A percentile compares a stretch with the other conserved stretches of the same genome.
Evolutionary conservation across 495 filamentous ascomycete species (phyloP).

Genomic region (Glonium stellatum): DNA sequence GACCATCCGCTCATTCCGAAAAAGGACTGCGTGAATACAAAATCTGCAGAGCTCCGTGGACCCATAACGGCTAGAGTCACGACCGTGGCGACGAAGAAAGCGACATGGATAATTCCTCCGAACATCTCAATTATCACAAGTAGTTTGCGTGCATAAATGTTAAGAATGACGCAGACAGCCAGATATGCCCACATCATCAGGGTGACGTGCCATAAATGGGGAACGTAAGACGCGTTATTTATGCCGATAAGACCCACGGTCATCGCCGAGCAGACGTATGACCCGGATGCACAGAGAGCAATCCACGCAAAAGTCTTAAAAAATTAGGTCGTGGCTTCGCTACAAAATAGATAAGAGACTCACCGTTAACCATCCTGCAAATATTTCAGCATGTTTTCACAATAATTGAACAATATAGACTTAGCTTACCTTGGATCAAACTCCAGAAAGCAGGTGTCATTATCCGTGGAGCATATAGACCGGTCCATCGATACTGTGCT

Average conservation of each 20-base stretch:
- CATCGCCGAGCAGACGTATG: slow-evolving; percentile 23
- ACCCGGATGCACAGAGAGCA: slow-evolving; percentile 19
- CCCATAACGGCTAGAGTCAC: slow-evolving; percentile 5
- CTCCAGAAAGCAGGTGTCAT: slow-evolving; percentile 22
- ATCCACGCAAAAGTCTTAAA: slow-evolving; percentile 3
- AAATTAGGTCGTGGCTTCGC: not conserved
- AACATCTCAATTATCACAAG: slow-evolving; percentile 13
- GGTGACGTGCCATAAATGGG: slow-evolving; percentile 28
- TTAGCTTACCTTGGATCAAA: slow-evolving; percentile 15
- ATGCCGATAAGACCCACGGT: slow-evolving; percentile 28
- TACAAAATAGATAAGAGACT: not conserved
- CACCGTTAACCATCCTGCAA: slow-evolving; percentile 3
- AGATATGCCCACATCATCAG: slow-evolving; percentile 23
- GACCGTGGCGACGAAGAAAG: slow-evolving; percentile 7
- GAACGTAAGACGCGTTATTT: slow-evolving; percentile 26
- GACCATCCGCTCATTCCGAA: slow-evolving; percentile 2
- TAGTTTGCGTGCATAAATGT: slow-evolving; percentile 21
- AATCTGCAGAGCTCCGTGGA: slow-evolving; percentile 1
- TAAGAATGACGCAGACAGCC: slow-evolving; percentile 17
- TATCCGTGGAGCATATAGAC: slow-evolving; percentile 10
- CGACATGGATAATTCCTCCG: slow-evolving; percentile 4
- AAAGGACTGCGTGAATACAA: not conserved
- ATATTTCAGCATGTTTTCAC: not conserved
- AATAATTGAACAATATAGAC: not conserved
- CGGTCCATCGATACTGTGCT: slow-evolving; percentile 24